These are phyloP conservation scores for Cudoniella acicularis DNA, from an alignment of 495 filamentous ascomycete genomes.

Conservation along the genomic window DNA sequence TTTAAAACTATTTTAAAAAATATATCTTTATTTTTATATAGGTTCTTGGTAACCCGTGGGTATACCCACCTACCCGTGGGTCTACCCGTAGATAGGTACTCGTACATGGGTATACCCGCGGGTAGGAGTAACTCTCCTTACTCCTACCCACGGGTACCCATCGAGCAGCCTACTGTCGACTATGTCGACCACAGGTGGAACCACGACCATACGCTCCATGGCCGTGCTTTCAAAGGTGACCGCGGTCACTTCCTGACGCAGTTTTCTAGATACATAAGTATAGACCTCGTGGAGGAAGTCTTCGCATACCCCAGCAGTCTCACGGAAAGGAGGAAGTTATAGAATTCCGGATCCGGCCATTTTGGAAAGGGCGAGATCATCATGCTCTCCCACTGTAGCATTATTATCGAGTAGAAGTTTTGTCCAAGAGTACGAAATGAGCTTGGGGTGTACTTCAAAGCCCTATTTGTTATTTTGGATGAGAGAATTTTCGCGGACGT, in stretches of 20 bases:
- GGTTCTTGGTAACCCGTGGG: too few relatives aligned
- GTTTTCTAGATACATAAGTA: neutral
- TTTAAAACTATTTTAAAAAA: too few relatives aligned
- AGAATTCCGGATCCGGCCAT: conserved; percentile 6
- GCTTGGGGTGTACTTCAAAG: conserved; percentile 17
- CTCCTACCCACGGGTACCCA: too few relatives aligned
- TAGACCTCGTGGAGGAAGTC: conserved; percentile 12
- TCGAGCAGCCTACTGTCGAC: too few relatives aligned
- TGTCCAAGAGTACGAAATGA: conserved; percentile 21
- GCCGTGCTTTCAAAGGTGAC: too few relatives aligned
- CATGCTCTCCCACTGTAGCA: conserved; percentile 10
- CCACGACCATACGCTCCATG: too few relatives aligned
- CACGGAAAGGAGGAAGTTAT: conserved; percentile 3
- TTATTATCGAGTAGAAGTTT: conserved; percentile 20
- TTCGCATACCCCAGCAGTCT: conserved; percentile 15
- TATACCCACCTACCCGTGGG: too few relatives aligned
- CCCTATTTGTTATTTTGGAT: conserved; percentile 16
- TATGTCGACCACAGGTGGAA: too few relatives aligned
- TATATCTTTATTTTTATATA: too few relatives aligned
- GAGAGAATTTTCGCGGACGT: conserved; percentile 7
- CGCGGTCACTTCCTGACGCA: conserved; percentile 5
- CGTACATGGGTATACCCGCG: too few relatives aligned
- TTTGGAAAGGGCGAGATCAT: conserved; percentile 15
- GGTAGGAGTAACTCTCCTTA: too few relatives aligned
- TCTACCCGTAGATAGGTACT: too few relatives aligned